phyloP scores from a whole-genome alignment of 257 asterid genomes.

The Nicotiana undulata region DNA sequence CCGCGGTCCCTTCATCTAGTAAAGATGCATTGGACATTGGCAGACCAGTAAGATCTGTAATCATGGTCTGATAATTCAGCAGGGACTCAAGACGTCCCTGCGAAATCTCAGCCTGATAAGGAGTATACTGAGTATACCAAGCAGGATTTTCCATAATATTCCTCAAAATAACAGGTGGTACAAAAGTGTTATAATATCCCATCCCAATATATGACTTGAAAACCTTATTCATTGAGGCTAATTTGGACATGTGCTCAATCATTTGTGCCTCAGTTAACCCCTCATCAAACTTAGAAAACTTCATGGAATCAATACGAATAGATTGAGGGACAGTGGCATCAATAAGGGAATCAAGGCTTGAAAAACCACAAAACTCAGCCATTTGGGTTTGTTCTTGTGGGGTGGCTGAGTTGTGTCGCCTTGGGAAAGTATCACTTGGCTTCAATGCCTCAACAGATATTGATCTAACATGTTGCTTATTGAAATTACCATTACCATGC shows the following conservation, averaged over 20 bases:
- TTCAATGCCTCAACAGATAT: constrained; percentile 68
- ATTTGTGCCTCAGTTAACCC: constrained; percentile 93
- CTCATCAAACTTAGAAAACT: constrained; percentile 52
- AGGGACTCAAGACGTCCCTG: constrained; percentile 94
- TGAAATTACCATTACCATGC: constrained; percentile 3
- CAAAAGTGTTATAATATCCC: constrained; percentile 85
- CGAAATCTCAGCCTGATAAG: constrained; percentile 96
- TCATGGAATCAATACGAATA: constrained; percentile 59
- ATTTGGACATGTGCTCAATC: constrained; percentile 65
- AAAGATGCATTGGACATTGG: constrained; percentile 99
- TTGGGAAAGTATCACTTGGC: constrained; percentile 74
- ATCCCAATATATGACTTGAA: constrained; percentile 83
- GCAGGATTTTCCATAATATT: constrained; percentile 92
- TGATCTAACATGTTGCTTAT: constrained; percentile 33
- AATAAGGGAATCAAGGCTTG: constrained; percentile 51
- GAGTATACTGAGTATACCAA: constrained; percentile 98
- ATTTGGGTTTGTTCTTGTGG: constrained; percentile 77
- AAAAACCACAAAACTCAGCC: constrained; percentile 70
- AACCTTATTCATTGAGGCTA: constrained; percentile 72
- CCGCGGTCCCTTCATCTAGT: constrained; percentile 91
- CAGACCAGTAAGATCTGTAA: constrained; percentile 83
- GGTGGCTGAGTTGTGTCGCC: constrained; percentile 93
- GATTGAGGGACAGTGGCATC: constrained; percentile 95
- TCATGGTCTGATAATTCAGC: constrained; percentile 80
- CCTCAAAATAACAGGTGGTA: constrained; percentile 89